Conservation (phyloP, 352 stramenopile genomes). For the Phytophthora syringae region DNA sequence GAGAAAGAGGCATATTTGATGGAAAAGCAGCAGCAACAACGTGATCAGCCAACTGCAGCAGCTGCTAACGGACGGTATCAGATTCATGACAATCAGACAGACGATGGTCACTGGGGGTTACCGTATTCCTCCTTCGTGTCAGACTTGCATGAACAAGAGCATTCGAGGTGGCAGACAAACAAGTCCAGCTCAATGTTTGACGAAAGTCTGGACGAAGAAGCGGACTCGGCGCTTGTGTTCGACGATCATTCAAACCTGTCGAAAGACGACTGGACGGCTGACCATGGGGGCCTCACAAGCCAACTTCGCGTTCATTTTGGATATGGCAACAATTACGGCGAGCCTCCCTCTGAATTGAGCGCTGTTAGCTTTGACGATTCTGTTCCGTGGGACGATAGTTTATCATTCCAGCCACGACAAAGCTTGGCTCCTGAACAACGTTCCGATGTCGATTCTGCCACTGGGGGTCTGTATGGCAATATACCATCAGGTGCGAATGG, state of each 20-base stretch:
- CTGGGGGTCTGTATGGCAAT: conserved; percentile 8
- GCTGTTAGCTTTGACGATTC: conserved; percentile 85
- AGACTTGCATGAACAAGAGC: conserved; percentile 34
- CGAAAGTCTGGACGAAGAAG: conserved; percentile 48
- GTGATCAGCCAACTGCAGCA: conserved; percentile 3
- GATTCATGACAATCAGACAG: conserved; percentile 20
- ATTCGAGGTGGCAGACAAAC: conserved; percentile 14
- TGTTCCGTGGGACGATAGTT: conserved; percentile 69
- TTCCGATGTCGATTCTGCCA: conserved; percentile 3
- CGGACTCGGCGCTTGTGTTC: conserved; percentile 57
- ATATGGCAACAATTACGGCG: conserved; percentile 19
- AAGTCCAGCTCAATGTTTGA: conserved; percentile 21
- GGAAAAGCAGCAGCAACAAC: conserved; percentile 42
- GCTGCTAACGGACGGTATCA: neutral
- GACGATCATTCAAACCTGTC: conserved; percentile 23
- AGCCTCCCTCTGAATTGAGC: conserved; percentile 63
- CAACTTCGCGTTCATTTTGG: conserved; percentile 33
- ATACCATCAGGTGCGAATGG: neutral
- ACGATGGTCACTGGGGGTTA: conserved; percentile 13
- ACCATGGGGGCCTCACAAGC: conserved; percentile 13
- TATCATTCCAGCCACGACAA: conserved; percentile 47
- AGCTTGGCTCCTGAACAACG: conserved; percentile 8
- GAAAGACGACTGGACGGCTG: conserved; percentile 24
- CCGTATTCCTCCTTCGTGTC: conserved; percentile 39
- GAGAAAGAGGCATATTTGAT: conserved; percentile 67